These are phyloP conservation scores for Amoebophrya sp. DNA, from an alignment of 169 alveolate species.

Conservation along the genomic window DNA sequence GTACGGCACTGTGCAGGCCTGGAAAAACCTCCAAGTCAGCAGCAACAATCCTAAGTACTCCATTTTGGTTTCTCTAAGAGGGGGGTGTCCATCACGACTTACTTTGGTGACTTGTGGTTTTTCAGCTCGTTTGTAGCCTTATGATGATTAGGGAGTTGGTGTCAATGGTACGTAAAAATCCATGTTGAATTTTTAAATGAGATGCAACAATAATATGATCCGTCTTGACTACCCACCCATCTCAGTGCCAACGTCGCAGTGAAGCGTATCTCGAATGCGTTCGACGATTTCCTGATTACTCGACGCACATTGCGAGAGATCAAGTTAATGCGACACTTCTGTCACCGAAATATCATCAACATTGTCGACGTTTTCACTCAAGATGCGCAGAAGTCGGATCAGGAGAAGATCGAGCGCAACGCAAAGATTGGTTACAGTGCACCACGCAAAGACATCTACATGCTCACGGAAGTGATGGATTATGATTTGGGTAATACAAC, in stretches of 20 bases:
- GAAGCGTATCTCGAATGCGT: conserved; percentile 69
- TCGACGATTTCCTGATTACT: conserved; percentile 71
- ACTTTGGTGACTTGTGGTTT: background rate
- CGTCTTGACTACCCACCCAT: background rate
- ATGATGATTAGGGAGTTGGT: background rate
- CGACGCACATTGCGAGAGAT: conserved; percentile 74
- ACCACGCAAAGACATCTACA: background rate
- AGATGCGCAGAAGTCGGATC: conserved; percentile 50
- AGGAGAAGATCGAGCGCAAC: conserved; percentile 65
- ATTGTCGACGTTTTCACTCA: background rate
- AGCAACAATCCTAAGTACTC: background rate
- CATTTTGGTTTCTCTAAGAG: too few relatives aligned
- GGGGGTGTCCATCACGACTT: too few relatives aligned
- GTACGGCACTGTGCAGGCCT: conserved; percentile 60
- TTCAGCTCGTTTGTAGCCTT: background rate
- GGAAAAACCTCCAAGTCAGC: conserved; percentile 35
- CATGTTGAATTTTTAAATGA: background rate
- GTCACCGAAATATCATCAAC: conserved; percentile 50
- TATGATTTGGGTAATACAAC: background rate
- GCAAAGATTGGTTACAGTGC: background rate
- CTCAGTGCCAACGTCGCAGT: conserved; percentile 57
- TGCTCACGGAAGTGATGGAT: background rate
- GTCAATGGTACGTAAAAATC: background rate
- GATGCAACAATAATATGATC: background rate
- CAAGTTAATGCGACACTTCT: conserved; percentile 57